Percentiles rank a stretch among this genome's conserved stretches.
These are phyloP conservation scores for Quercus parvula DNA, from an alignment of 306 rosid genomes.

Conservation along the genomic window DNA sequence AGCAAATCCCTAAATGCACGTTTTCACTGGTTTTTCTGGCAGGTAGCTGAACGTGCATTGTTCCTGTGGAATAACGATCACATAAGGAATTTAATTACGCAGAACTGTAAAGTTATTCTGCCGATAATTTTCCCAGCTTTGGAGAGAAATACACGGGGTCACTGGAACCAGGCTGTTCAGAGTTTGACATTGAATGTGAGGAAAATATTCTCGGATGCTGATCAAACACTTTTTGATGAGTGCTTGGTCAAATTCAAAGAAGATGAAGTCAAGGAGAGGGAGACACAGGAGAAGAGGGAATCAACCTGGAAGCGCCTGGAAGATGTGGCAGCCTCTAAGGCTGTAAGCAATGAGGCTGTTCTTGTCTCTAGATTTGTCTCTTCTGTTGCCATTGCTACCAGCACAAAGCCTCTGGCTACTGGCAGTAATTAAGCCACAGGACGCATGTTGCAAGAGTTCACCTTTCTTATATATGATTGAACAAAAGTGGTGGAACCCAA, in stretches of 20 bases:
- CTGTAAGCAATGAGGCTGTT: slow-evolving; percentile 42
- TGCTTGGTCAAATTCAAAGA: slow-evolving; percentile 47
- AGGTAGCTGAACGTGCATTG: slow-evolving; percentile 78
- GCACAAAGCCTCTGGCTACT: slow-evolving; percentile 29
- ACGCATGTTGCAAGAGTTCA: slow-evolving; percentile 9
- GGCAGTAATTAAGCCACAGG: slow-evolving; percentile 19
- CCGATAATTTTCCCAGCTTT: slow-evolving; percentile 56
- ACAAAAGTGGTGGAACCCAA: slow-evolving; percentile 5
- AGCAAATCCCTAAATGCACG: neutral
- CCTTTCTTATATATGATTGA: neutral
- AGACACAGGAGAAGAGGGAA: slow-evolving; percentile 50
- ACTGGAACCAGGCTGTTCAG: slow-evolving; percentile 73
- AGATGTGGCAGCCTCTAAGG: slow-evolving; percentile 47
- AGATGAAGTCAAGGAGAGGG: slow-evolving; percentile 47
- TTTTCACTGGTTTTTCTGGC: slow-evolving; percentile 29
- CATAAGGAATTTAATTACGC: slow-evolving; percentile 57
- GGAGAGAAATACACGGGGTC: slow-evolving; percentile 51
- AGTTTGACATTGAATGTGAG: slow-evolving; percentile 62
- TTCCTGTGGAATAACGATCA: slow-evolving; percentile 70
- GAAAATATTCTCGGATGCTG: slow-evolving; percentile 55
- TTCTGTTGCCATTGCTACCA: slow-evolving; percentile 35
- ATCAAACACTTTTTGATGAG: slow-evolving; percentile 50
- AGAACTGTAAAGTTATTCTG: slow-evolving; percentile 49
- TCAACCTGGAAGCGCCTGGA: slow-evolving; percentile 57
- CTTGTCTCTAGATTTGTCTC: slow-evolving; percentile 44